phyloP scores from a whole-genome alignment of 179 eudicot genomes.

The Pouteria campechiana region DNA sequence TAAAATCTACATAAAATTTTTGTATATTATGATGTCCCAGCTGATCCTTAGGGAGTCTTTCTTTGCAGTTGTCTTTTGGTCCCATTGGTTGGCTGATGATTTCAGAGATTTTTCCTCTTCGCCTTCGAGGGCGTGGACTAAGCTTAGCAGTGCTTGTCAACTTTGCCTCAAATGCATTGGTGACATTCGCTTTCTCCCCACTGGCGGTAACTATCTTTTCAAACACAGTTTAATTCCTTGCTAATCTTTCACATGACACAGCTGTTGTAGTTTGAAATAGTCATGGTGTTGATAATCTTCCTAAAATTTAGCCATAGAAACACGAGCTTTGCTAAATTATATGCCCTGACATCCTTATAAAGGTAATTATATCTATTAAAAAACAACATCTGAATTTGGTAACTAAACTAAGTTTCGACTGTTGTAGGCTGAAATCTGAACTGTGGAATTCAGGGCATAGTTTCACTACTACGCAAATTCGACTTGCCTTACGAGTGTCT shows the following conservation, averaged over 20 bases:
- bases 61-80: constrained; percentile 84
- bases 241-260: background rate
- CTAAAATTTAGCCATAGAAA: no score
- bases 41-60: background rate
- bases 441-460: no score
- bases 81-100: constrained; percentile 99
- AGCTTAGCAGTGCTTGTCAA: constrained; percentile 86
- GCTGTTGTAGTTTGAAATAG: no score
- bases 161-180: constrained; percentile 85
- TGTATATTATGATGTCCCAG: background rate
- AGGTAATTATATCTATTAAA: background rate
- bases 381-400: background rate
- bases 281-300: no score
- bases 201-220: constrained; percentile 37
- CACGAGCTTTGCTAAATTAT: no score
- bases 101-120: constrained; percentile 92
- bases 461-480: no score
- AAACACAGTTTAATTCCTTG: background rate
- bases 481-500: no score
- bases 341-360: no score
- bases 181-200: constrained; percentile 90
- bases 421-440: no score
- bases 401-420: no score
- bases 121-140: constrained; percentile 83
- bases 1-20: background rate